phyloP scores from a whole-genome alignment of 345 rosid species.

The Dimocarpus longan region DNA sequence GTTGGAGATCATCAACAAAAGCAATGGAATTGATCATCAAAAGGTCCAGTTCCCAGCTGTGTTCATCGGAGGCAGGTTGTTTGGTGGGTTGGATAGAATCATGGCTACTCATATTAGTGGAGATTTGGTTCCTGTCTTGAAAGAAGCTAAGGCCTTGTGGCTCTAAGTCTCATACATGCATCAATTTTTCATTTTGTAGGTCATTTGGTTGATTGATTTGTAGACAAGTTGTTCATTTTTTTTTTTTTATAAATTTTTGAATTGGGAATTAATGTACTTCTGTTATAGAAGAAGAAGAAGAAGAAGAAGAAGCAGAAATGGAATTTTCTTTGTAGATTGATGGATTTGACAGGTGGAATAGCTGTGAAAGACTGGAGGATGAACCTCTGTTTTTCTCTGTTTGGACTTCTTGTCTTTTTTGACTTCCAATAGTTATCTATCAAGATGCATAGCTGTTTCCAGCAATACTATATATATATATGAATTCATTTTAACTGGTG shows the following conservation, averaged over 20 bases:
- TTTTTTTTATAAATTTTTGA: constrained; percentile 10
- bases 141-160: constrained; percentile 97
- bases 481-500: too few species aligned
- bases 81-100: constrained; percentile 89
- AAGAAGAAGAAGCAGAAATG: constrained; percentile 5
- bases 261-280: constrained; percentile 9
- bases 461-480: too few species aligned
- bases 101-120: constrained; percentile 96
- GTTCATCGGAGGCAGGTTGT: constrained; percentile 83
- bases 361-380: too few species aligned
- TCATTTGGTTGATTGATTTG: neutral
- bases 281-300: neutral
- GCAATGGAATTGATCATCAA: neutral
- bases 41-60: constrained; percentile 71
- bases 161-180: constrained; percentile 41
- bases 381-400: neutral
- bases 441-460: too few species aligned
- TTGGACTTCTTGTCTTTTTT: neutral
- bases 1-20: constrained; percentile 32
- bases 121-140: constrained; percentile 71
- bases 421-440: too few species aligned
- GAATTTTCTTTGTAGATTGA: neutral
- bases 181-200: neutral
- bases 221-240: neutral
- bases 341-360: neutral